These are phyloP conservation scores for Suhomyces canberraensis DNA, from an alignment of 805 yeast genomes.

Conservation along the genomic window DNA sequence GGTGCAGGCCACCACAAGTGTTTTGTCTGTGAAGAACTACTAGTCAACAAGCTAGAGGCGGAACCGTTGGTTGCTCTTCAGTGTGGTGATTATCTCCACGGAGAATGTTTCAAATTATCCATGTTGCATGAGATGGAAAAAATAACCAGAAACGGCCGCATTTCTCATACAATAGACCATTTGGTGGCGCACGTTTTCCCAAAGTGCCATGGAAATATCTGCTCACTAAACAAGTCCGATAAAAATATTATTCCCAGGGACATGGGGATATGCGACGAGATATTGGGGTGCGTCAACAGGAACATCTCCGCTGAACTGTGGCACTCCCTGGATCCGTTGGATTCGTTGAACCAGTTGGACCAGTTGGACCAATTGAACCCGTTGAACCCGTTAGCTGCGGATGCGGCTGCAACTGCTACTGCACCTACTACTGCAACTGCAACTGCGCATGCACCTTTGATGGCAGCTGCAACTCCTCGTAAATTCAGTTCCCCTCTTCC, in stretches of 20 bases:
- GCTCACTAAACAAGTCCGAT: neutral
- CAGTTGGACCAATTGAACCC: too few relatives aligned
- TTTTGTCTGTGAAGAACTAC: conserved; percentile 51
- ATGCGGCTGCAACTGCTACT: too few relatives aligned
- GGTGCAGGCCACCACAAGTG: conserved; percentile 29
- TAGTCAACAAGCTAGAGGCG: conserved; percentile 42
- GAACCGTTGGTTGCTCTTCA: conserved; percentile 46
- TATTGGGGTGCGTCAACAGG: too few relatives aligned
- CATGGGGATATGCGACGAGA: neutral
- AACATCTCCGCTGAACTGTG: too few relatives aligned
- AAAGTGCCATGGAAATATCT: neutral
- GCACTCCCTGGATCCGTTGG: too few relatives aligned
- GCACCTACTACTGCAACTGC: too few relatives aligned
- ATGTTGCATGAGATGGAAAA: conserved; percentile 7
- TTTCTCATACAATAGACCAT: neutral
- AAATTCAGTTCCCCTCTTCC: too few relatives aligned
- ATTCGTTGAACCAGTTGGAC: too few relatives aligned
- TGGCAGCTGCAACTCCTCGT: too few relatives aligned
- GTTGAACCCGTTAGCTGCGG: too few relatives aligned
- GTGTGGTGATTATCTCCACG: conserved; percentile 59
- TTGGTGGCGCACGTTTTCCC: neutral
- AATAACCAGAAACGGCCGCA: neutral
- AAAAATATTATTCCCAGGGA: neutral
- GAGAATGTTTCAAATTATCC: conserved; percentile 50
- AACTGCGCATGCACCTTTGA: too few relatives aligned